Conservation (phyloP, 73 alveolate genomes). For the Tetrahymena thermophila region DNA sequence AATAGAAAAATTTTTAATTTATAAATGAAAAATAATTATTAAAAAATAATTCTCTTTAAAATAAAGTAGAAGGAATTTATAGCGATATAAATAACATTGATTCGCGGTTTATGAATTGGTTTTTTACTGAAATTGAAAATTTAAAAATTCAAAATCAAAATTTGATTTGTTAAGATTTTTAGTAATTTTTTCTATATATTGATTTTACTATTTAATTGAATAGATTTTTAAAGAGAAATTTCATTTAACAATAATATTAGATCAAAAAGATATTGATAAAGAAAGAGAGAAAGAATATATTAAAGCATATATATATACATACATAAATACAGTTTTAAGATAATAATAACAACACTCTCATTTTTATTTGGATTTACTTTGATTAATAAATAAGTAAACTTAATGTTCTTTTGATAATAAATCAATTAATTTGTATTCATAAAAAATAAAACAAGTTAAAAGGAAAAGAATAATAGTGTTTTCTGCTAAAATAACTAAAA, state of each 20-base stretch:
- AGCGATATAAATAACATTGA: neutral
- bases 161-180: neutral
- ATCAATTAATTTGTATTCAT: neutral
- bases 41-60: neutral
- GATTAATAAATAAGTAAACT: neutral
- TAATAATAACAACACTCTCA: neutral
- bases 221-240: neutral
- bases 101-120: neutral
- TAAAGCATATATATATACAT: no score
- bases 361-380: neutral
- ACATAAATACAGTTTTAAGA: neutral
- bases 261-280: neutral
- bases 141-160: neutral
- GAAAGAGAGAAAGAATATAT: no score
- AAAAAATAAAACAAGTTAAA: neutral
- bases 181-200: neutral
- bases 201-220: no score
- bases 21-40: no score
- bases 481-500: neutral
- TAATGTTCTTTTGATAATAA: neutral
- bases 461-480: neutral
- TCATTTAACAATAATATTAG: neutral
- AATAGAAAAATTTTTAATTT: no score
- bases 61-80: neutral
- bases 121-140: neutral